Percentiles rank a stretch among this genome's conserved stretches.
Evolutionary conservation across 2,329 filamentous ascomycete genomes (phyloP).

Genomic region (Cytospora piceae): DNA sequence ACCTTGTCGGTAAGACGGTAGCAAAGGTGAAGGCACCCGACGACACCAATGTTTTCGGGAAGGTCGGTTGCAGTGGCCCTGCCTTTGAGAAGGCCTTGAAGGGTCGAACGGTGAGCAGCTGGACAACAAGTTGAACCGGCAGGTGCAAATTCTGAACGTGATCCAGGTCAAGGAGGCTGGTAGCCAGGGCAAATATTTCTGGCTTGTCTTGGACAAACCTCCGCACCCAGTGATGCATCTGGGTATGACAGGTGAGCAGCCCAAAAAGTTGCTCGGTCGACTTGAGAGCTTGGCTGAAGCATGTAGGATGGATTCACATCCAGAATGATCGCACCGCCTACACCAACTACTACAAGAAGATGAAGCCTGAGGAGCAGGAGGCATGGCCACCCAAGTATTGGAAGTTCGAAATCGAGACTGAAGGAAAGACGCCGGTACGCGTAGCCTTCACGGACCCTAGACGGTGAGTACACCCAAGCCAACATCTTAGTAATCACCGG

Average conservation of each 20-base stretch:
- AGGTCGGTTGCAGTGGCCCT: slow-evolving; percentile 78
- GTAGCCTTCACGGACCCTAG: slow-evolving; percentile 84
- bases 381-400: slow-evolving; percentile 87
- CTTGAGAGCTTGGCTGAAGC: slow-evolving; percentile 49
- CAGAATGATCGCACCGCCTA: slow-evolving; percentile 76
- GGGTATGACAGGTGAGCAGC: slow-evolving; percentile 64
- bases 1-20: slow-evolving; percentile 84
- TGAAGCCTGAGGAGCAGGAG: slow-evolving; percentile 59
- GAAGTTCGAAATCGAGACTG: slow-evolving; percentile 79
- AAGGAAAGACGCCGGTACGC: slow-evolving; percentile 56
- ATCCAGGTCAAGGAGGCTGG: slow-evolving; percentile 64
- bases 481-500: neutral
- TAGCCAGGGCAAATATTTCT: slow-evolving; percentile 97
- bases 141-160: neutral
- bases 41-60: slow-evolving; percentile 86
- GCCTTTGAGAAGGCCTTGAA: slow-evolving; percentile 75
- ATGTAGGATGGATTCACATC: slow-evolving; percentile 81
- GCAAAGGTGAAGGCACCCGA: slow-evolving; percentile 71
- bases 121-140: neutral
- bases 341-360: slow-evolving; percentile 79
- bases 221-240: slow-evolving; percentile 91
- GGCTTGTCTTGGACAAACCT: slow-evolving; percentile 71
- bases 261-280: neutral
- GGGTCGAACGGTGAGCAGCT: slow-evolving; percentile 63
- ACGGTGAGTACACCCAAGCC: slow-evolving; percentile 43